phyloP scores from a whole-genome alignment of 768 basidiomycete species.

The Glaciozyma antarctica region DNA sequence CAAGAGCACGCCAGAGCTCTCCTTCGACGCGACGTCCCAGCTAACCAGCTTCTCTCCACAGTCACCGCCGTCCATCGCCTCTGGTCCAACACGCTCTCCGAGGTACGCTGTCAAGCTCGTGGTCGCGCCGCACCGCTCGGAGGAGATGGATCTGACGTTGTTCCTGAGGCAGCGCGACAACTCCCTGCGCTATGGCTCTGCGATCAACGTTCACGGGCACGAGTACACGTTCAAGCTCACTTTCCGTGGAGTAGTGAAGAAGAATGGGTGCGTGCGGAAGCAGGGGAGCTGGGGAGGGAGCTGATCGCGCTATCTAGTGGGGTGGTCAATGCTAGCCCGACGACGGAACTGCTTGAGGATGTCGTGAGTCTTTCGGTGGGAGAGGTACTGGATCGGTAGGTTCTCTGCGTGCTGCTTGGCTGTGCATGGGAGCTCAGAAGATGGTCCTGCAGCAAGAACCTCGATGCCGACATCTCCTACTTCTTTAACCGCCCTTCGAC shows the following conservation, averaged over 20 bases:
- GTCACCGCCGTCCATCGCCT: slow-evolving; percentile 19
- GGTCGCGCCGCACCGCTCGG: too few species aligned
- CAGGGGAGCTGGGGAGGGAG: neutral
- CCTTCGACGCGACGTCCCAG: neutral
- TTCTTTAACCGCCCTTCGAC: slow-evolving; percentile 23
- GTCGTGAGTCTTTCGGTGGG: neutral
- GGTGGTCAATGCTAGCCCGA: neutral
- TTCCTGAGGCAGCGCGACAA: neutral
- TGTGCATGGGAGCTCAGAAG: neutral
- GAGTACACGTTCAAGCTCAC: slow-evolving; percentile 11
- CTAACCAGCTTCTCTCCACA: neutral
- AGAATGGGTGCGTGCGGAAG: slow-evolving; percentile 10
- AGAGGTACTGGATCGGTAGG: neutral
- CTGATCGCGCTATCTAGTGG: slow-evolving; percentile 4
- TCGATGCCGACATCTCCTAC: slow-evolving; percentile 23
- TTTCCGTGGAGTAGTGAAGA: slow-evolving; percentile 10
- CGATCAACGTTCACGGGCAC: slow-evolving; percentile 11
- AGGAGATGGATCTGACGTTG: too few species aligned
- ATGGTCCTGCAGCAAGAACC: slow-evolving; percentile 9
- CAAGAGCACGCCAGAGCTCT: neutral
- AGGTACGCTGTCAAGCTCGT: neutral
- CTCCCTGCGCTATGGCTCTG: neutral
- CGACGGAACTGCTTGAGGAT: slow-evolving; percentile 11
- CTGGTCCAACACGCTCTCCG: neutral
- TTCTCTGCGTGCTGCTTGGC: too few species aligned